Evolutionary conservation across 164 flowering plant species (phyloP).

Genomic region (Tetracentron sinense): DNA sequence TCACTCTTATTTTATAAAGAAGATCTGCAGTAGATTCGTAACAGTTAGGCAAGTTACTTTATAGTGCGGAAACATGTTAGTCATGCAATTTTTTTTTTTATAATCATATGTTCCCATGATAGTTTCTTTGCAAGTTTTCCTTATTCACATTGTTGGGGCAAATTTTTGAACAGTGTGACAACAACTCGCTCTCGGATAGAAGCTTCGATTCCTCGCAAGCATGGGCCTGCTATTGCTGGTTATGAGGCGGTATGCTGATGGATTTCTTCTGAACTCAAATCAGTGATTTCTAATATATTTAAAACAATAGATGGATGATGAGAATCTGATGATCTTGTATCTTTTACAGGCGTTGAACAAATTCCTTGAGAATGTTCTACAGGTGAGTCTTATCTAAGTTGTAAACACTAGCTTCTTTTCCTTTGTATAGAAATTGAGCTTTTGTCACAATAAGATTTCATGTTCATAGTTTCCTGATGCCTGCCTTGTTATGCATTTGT

Average conservation of each 20-base stretch:
- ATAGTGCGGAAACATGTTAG: neutral
- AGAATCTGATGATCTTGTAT: neutral
- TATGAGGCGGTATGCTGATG: constrained; percentile 69
- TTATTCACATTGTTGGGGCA: neutral
- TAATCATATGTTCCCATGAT: neutral
- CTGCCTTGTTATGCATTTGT: constrained; percentile 5
- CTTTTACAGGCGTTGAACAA: constrained; percentile 72
- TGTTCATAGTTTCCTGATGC: constrained; percentile 1
- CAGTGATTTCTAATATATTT: constrained; percentile 5
- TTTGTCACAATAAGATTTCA: neutral
- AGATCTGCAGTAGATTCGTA: too few relatives aligned
- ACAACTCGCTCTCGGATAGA: constrained; percentile 82
- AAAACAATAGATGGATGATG: neutral
- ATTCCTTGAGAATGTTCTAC: constrained; percentile 82
- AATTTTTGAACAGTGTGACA: constrained; percentile 58
- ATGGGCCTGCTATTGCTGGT: constrained; percentile 99
- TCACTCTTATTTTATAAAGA: too few relatives aligned
- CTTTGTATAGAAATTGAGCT: neutral
- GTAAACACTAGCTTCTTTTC: neutral
- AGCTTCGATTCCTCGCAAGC: constrained; percentile 94
- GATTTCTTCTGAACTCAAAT: neutral
- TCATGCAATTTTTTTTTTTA: neutral
- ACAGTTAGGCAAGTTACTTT: neutral
- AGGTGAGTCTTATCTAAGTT: constrained; percentile 37
- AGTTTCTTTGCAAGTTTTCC: neutral